These are phyloP conservation scores for Malassezia vespertilionis DNA, from an alignment of 1,284 basidiomycete species.

Conservation along the genomic window DNA sequence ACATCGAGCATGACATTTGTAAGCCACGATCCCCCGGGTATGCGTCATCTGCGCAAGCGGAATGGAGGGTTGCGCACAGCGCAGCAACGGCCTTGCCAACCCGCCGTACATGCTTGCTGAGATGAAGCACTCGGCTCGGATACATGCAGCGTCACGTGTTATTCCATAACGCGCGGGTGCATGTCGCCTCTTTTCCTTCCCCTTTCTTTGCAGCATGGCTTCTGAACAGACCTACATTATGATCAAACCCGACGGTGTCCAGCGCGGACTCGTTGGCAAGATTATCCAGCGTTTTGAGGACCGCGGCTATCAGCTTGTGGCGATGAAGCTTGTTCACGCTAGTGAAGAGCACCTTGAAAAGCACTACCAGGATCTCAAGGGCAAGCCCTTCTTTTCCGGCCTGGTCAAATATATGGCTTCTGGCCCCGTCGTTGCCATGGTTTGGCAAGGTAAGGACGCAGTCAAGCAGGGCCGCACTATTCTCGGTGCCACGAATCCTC, in stretches of 20 bases:
- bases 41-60: too few species aligned
- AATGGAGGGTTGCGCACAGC: too few species aligned
- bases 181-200: conserved; percentile 1
- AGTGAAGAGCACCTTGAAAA: conserved; percentile 41
- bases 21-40: too few species aligned
- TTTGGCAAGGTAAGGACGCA: conserved; percentile 76
- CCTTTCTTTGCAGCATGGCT: conserved; percentile 6
- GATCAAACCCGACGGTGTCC: conserved; percentile 46
- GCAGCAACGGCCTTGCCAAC: too few species aligned
- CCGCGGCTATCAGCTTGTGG: conserved; percentile 27
- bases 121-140: too few species aligned
- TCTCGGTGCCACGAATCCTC: conserved; percentile 94
- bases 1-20: too few species aligned
- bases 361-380: conserved; percentile 48
- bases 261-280: conserved; percentile 40
- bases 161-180: too few species aligned
- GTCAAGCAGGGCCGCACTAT: conserved; percentile 63
- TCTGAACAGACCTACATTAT: conserved; percentile 33
- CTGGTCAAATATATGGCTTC: conserved; percentile 57
- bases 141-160: too few species aligned
- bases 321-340: conserved; percentile 19
- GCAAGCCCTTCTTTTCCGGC: conserved; percentile 47
- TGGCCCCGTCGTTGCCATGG: conserved; percentile 92
- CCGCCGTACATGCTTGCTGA: too few species aligned
- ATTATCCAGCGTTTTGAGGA: conserved; percentile 37